phyloP scores from a whole-genome alignment of 164 flowering plant genomes.

The Liquidambar formosana region DNA sequence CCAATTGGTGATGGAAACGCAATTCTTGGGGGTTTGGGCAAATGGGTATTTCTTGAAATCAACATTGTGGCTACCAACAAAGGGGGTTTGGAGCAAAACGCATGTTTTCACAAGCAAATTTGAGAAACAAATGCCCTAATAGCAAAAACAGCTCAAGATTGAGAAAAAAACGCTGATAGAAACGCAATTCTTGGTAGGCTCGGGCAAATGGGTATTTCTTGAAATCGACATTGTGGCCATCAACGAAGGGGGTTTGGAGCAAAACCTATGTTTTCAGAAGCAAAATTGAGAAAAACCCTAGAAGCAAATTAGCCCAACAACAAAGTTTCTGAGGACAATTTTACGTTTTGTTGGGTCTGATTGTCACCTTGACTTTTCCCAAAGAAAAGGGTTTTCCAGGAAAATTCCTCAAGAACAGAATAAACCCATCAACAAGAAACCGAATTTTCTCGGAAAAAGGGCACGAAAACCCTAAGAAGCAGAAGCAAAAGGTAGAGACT shows the following conservation, averaged over 20 bases:
- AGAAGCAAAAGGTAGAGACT: slow-evolving; percentile 9
- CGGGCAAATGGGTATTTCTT: slow-evolving; percentile 19
- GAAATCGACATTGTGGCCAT: slow-evolving; percentile 15
- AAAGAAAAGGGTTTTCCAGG: background rate
- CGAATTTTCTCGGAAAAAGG: slow-evolving; percentile 7
- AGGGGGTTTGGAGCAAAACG: slow-evolving; percentile 4
- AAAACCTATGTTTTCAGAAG: slow-evolving; percentile 5
- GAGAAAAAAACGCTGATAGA: too few relatives aligned
- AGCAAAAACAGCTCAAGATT: too few relatives aligned
- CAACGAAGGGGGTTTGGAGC: background rate
- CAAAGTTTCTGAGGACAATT: background rate
- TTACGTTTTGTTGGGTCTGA: too few relatives aligned
- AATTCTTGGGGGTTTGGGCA: slow-evolving; percentile 5
- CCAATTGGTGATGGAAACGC: background rate
- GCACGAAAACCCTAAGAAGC: slow-evolving; percentile 5
- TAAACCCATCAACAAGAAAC: slow-evolving; percentile 6
- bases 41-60: slow-evolving; percentile 21
- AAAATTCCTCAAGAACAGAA: slow-evolving; percentile 13
- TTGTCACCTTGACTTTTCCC: background rate
- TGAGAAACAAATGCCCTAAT: slow-evolving; percentile 21
- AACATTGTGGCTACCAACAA: slow-evolving; percentile 11
- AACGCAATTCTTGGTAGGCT: slow-evolving; percentile 3
- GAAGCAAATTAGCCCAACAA: background rate
- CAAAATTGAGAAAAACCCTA: slow-evolving; percentile 22
- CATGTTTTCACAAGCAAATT: slow-evolving; percentile 10